phyloP scores from a whole-genome alignment of 2,329 filamentous ascomycete genomes.

The Diatrype stigma region DNA sequence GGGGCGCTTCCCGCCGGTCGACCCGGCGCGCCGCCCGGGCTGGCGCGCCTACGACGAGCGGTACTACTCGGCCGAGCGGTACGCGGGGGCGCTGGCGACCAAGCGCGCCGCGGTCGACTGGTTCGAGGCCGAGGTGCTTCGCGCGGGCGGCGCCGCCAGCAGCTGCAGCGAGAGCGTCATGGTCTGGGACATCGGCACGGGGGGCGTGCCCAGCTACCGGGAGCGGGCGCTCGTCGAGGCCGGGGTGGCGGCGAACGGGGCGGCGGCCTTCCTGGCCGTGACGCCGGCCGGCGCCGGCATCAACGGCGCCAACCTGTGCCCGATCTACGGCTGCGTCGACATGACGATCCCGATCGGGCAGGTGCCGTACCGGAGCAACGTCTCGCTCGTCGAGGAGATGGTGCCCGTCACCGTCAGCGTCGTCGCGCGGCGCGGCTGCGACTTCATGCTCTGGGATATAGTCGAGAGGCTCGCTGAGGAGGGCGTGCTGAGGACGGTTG shows the following conservation, averaged over 20 bases:
- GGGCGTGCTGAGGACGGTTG: constrained; percentile 33
- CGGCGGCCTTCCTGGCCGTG: constrained; percentile 29
- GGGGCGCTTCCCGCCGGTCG: constrained; percentile 35
- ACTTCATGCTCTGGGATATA: constrained; percentile 38
- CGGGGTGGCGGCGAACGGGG: constrained; percentile 26
- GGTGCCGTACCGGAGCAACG: constrained; percentile 33
- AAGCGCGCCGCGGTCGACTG: constrained; percentile 31
- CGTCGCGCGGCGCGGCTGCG: constrained; percentile 38
- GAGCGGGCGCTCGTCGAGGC: constrained; percentile 20
- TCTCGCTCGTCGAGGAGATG: constrained; percentile 35
- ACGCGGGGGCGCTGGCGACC: constrained; percentile 18
- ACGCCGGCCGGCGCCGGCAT: constrained; percentile 26
- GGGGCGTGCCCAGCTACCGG: constrained; percentile 35
- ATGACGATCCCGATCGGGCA: constrained; percentile 40
- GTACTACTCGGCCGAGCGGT: constrained; percentile 13
- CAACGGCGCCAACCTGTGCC: constrained; percentile 29
- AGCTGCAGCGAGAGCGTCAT: constrained; percentile 37
- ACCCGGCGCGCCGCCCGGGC: constrained; percentile 27
- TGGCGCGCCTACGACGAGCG: constrained; percentile 26
- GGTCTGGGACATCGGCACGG: constrained; percentile 39
- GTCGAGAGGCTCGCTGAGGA: constrained; percentile 34
- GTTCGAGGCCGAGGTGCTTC: constrained; percentile 34
- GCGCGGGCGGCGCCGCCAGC: constrained; percentile 26
- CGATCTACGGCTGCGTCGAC: constrained; percentile 34
- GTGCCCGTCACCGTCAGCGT: constrained; percentile 38